These are phyloP conservation scores for Pichia californica DNA, from an alignment of 805 yeast species.

Conservation along the genomic window DNA sequence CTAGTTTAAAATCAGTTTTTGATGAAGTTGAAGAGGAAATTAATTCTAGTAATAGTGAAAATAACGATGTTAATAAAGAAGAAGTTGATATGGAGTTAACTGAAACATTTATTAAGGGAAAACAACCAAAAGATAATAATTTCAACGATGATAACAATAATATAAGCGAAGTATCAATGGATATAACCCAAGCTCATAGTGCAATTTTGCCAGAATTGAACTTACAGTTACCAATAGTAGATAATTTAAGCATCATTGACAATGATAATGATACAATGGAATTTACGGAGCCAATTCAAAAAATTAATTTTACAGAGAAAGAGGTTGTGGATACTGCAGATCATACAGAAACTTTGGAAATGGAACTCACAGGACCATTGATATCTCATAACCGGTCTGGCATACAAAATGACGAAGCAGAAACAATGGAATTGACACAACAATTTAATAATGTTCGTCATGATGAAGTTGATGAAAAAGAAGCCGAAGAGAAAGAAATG, in stretches of 20 bases:
- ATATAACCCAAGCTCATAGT: background rate
- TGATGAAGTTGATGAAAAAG: background rate
- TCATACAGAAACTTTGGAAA: background rate
- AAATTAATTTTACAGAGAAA: background rate
- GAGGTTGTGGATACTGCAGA: too few species aligned
- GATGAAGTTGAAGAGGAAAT: slow-evolving; percentile 8
- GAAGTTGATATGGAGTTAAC: slow-evolving; percentile 8
- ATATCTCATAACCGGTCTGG: background rate
- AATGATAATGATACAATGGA: slow-evolving; percentile 17
- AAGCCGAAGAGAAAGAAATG: background rate
- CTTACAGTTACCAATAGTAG: background rate
- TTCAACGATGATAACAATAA: background rate
- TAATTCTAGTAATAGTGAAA: background rate
- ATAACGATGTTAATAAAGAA: background rate
- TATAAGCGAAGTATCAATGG: slow-evolving; percentile 1
- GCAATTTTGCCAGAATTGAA: too few species aligned
- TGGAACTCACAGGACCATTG: slow-evolving; percentile 17
- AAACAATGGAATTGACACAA: slow-evolving; percentile 9
- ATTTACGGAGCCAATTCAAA: slow-evolving; percentile 10
- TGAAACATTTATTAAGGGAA: background rate
- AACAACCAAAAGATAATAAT: too few species aligned
- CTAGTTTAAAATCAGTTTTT: slow-evolving; percentile 10
- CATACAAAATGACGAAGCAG: background rate
- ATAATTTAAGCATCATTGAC: background rate
- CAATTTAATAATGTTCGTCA: background rate